phyloP scores from a whole-genome alignment of 73 alveolate genomes.

The Tetrahymena elliotti region DNA sequence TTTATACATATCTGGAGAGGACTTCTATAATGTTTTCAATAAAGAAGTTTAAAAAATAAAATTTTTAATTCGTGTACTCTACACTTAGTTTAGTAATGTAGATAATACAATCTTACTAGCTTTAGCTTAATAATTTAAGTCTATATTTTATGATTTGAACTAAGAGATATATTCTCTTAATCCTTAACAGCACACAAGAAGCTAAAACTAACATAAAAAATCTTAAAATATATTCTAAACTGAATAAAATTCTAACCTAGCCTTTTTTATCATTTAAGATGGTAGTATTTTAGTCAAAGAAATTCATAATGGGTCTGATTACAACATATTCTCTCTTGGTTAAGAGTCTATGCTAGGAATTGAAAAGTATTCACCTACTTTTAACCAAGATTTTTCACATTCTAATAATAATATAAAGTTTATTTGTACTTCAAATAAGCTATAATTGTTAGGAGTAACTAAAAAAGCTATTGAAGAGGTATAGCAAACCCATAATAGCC shows the following conservation, averaged over 20 bases:
- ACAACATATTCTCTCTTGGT: not conserved
- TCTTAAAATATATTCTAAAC: not conserved
- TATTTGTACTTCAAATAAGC: not conserved
- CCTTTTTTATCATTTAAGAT: not conserved
- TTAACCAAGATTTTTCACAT: not conserved
- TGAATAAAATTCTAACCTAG: not conserved
- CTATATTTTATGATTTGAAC: not conserved
- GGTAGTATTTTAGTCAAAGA: not conserved
- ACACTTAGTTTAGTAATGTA: not conserved
- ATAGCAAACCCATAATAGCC: not conserved
- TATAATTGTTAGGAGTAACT: not conserved
- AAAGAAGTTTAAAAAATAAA: not conserved
- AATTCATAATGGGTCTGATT: not conserved
- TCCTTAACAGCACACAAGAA: not conserved
- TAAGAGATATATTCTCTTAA: not conserved
- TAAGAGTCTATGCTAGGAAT: not conserved
- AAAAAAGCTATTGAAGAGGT: not conserved
- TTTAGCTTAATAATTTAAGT: not conserved
- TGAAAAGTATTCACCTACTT: not conserved
- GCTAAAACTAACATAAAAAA: not conserved
- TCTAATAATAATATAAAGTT: not conserved
- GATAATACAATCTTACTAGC: not conserved
- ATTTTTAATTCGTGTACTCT: not conserved
- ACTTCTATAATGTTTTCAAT: not conserved
- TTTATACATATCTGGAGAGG: not conserved